Evolutionary conservation across 352 stramenopile species (phyloP).

Genomic region (Phytophthora quininea): DNA sequence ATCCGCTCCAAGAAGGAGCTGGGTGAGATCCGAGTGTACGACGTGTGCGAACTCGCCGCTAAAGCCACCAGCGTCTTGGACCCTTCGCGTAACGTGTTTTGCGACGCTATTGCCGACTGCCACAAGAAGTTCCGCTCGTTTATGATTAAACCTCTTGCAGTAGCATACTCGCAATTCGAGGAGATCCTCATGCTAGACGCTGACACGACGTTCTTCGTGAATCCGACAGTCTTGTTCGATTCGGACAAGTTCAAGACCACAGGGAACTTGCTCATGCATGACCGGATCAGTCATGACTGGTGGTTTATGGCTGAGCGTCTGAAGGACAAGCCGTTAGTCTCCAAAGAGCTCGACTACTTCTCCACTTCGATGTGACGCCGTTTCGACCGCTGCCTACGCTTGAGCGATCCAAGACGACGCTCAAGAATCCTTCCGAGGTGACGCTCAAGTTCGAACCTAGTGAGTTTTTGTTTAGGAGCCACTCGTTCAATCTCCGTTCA

Average conservation of each 20-base stretch:
- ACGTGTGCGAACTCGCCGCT: slow-evolving; percentile 38
- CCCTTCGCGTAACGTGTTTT: slow-evolving; percentile 47
- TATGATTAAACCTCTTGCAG: slow-evolving; percentile 57
- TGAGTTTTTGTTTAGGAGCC: slow-evolving; percentile 34
- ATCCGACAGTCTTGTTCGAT: slow-evolving; percentile 55
- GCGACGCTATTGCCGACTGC: slow-evolving; percentile 39
- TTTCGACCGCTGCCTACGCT: slow-evolving; percentile 29
- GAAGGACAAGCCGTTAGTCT: slow-evolving; percentile 17
- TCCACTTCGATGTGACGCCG: slow-evolving; percentile 32
- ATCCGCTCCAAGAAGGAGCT: slow-evolving; percentile 38
- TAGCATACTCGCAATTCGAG: slow-evolving; percentile 63
- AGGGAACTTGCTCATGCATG: slow-evolving; percentile 65
- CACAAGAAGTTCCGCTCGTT: slow-evolving; percentile 54
- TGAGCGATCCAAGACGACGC: slow-evolving; percentile 22
- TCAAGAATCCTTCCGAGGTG: slow-evolving; percentile 27
- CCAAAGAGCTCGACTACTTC: slow-evolving; percentile 36
- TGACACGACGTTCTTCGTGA: slow-evolving; percentile 63
- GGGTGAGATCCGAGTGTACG: slow-evolving; percentile 34
- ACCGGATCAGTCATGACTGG: slow-evolving; percentile 49
- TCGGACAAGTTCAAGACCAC: slow-evolving; percentile 49
- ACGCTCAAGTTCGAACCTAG: slow-evolving; percentile 36
- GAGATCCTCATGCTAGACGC: slow-evolving; percentile 71
- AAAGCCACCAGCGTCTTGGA: slow-evolving; percentile 33
- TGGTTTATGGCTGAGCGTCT: slow-evolving; percentile 34
- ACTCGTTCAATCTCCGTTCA: slow-evolving; percentile 43